Percentiles rank a stretch among this genome's conserved stretches.
Conservation (phyloP, 148 eudicot genomes). For the Cornus florida region DNA sequence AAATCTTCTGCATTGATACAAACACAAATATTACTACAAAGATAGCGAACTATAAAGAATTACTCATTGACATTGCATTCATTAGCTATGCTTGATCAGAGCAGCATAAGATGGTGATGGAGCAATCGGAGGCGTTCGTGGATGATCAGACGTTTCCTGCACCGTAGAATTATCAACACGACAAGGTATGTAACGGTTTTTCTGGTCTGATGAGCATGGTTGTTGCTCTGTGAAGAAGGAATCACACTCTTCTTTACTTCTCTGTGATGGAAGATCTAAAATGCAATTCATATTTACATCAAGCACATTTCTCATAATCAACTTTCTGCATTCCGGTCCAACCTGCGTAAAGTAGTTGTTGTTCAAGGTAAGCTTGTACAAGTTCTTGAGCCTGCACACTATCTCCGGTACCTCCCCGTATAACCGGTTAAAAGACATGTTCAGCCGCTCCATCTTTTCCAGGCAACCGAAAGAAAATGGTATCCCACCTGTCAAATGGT, state of each 20-base stretch:
- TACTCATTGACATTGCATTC: neutral
- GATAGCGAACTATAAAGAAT: neutral
- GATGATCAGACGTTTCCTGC: neutral
- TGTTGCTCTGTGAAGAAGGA: conserved; percentile 25
- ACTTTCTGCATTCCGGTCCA: conserved; percentile 45
- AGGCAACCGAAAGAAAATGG: conserved; percentile 49
- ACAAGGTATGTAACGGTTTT: conserved; percentile 28
- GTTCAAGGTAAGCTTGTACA: conserved; percentile 24
- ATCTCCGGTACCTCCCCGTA: conserved; percentile 43
- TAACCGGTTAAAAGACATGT: conserved; percentile 26
- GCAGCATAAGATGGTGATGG: conserved; percentile 17
- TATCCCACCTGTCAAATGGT: conserved; percentile 45
- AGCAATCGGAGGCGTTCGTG: neutral
- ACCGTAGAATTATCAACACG: neutral
- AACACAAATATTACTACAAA: too few species aligned
- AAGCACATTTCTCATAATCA: conserved; percentile 26
- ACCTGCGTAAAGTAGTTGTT: conserved; percentile 51
- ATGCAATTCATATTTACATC: conserved; percentile 42
- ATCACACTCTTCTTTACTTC: conserved; percentile 18
- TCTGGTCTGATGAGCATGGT: conserved; percentile 21
- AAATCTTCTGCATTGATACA: too few species aligned
- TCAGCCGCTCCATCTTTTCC: conserved; percentile 24
- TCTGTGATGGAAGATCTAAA: conserved; percentile 34
- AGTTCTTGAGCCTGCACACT: conserved; percentile 29
- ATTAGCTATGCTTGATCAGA: neutral